A percentile compares a stretch with the other conserved stretches of the same genome.
phyloP scores from a whole-genome alignment of 163 green algal genomes.

The Trebouxiophyceae sp. region DNA sequence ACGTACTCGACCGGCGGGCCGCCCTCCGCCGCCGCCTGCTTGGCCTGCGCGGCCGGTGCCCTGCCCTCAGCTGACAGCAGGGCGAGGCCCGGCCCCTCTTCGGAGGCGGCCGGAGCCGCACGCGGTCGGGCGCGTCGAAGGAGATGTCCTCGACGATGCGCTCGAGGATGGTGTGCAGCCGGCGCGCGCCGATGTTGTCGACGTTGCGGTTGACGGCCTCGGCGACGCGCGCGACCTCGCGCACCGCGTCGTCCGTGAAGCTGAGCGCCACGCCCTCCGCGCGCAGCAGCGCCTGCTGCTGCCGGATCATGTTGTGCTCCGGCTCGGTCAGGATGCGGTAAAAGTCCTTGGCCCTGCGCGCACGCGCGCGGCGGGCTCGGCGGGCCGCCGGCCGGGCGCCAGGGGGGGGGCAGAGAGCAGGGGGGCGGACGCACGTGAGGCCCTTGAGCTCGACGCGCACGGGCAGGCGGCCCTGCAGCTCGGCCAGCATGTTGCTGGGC shows the following conservation, averaged over 20 bases:
- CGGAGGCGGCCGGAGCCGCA: too few species aligned
- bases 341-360: slow-evolving; percentile 67
- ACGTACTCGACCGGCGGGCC: slow-evolving; percentile 24
- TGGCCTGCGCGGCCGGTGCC: background rate
- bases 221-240: slow-evolving; percentile 72
- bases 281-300: slow-evolving; percentile 83
- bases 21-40: slow-evolving; percentile 3
- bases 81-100: background rate
- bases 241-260: slow-evolving; percentile 64
- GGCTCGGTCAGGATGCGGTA: slow-evolving; percentile 94
- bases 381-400: too few species aligned
- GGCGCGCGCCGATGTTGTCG: slow-evolving; percentile 87
- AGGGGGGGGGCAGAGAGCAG: too few species aligned
- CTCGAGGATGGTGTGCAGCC: slow-evolving; percentile 91
- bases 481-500: slow-evolving; percentile 92
- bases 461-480: slow-evolving; percentile 90
- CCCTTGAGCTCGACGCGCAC: slow-evolving; percentile 90
- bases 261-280: slow-evolving; percentile 84
- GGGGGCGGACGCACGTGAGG: too few species aligned
- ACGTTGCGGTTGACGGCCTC: slow-evolving; percentile 53
- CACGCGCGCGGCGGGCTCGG: too few species aligned
- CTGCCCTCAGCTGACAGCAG: background rate
- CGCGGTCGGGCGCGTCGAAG: slow-evolving; percentile 79
- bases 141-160: slow-evolving; percentile 87
- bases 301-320: slow-evolving; percentile 85